Evolutionary conservation across 1,284 basidiomycete species (phyloP).

Genomic region (Mycena citricolor): DNA sequence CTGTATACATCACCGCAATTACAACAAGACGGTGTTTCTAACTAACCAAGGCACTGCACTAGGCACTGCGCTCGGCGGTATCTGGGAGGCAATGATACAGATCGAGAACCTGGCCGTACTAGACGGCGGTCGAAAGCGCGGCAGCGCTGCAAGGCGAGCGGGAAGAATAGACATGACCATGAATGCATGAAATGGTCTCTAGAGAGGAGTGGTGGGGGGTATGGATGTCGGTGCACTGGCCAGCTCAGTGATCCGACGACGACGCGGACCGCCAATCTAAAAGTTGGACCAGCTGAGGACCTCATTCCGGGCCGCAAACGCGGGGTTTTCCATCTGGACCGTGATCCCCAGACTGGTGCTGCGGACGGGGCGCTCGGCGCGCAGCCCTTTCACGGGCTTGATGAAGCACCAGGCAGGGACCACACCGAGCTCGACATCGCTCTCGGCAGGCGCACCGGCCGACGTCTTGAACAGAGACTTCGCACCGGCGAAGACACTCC

Average conservation of each 20-base stretch:
- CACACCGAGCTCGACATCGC: constrained; percentile 58
- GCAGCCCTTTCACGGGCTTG: constrained; percentile 56
- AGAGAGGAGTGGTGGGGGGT: background rate
- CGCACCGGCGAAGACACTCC: constrained; percentile 29
- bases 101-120: too few species aligned
- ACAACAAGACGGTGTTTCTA: too few species aligned
- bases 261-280: constrained; percentile 30
- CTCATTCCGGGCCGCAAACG: constrained; percentile 42
- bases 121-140: too few species aligned
- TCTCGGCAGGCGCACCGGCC: constrained; percentile 31
- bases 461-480: constrained; percentile 41
- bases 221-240: too few species aligned
- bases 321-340: constrained; percentile 47
- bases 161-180: too few species aligned
- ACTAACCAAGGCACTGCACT: too few species aligned
- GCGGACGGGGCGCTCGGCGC: constrained; percentile 61
- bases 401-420: constrained; percentile 74
- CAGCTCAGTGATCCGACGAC: background rate
- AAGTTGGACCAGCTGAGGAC: constrained; percentile 71
- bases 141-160: too few species aligned
- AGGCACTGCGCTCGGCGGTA: too few species aligned
- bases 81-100: too few species aligned
- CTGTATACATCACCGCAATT: too few species aligned
- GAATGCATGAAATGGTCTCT: too few species aligned
- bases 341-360: constrained; percentile 61